Evolutionary conservation across 352 stramenopile species (phyloP), one percentile per base, ranked within the genome.

Genomic region (Globisporangium takayamanum): DNA sequence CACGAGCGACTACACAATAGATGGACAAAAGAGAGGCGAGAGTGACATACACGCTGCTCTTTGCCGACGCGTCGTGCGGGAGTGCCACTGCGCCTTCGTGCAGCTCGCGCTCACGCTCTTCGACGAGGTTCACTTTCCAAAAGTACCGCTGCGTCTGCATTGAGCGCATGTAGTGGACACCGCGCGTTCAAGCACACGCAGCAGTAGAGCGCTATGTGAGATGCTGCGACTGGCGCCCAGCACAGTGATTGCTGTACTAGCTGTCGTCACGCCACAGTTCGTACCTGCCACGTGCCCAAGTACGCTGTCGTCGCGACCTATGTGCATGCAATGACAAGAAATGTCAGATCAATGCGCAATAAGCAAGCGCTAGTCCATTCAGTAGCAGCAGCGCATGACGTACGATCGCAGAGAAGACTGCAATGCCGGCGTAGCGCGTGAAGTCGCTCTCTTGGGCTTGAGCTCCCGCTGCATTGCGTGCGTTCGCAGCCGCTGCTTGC

Each of bases 71-170:
- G 18, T 87, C 67, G 37, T 76, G 66, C 2, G 83, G 80, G 33
- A 96, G 64, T 33, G 89, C 76, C 14, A 80, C 61, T 20, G 86
- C 68, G 33, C 70, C 76, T 55, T 81, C 69, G 18, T 76, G 69
- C 10, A 96, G 70, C 62, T 92, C 80, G 60, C 89, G 82, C 49
- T 80, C 80, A 54, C 88, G 84, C 60, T 95, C 72, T 53, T 94
- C 82, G 26, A 96, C 87, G 56, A 96, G 49, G 39, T 87, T 68
- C n/a, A 90, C 70, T 62, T 96, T 96, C 88, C 88, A 96, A 60
- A 77, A 89, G 74, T 96, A 96, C 0, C 88, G 78, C 60, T 93
- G 69, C 18, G 72, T 91, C 85, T 95, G 53, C 50, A 71, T 22
- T 14, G 41, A 18, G 41, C 5, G 41, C 22, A 22, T 22, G 22